Base-by-base conservation (phyloP, 2,329 filamentous ascomycete species). In the Alternaria sp. region DNA sequence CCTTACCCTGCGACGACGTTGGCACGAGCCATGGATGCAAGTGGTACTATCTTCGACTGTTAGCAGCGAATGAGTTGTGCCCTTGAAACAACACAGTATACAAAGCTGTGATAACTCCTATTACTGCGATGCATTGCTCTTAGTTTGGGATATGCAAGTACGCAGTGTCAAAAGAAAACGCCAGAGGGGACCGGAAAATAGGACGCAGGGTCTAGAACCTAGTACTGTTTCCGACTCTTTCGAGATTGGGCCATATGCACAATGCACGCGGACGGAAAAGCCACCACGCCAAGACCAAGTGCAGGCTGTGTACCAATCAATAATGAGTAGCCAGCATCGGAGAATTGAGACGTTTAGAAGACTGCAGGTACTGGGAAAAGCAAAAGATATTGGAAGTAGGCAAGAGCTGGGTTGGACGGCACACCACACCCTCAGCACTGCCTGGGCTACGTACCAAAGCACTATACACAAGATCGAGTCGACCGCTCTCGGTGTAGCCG, bases 381-480 rank as follows among this genome's bases (percentile, higher is more conserved):
- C 51, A 43, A 62, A 36, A 53, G 24, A 53, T 52, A 51, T 57
- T 56, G 55, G 36, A 38, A 59, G 46, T 54, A 54, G 55, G 56
- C 60, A 68, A 59, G 54, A 55, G 48, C 49, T 63, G 54, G 54
- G 57, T 59, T 38, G 44, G 48, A 38, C 26, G 57, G 54, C 54
- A 30, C 44, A 53, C 46, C 11, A 53, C 55, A 49, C 44, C 54
- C 48, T 39, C 53, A 59, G 53, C 51, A 65, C 55, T 52, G 47
- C 43, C 55, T 55, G 48, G 64, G 57, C 70, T 70, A 69, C 66
- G 52, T 70, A 73, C 69, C 69, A 63, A 48, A 59, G 58, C 59
- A 51, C 56, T 59, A 62, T 54, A 63, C 55, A 62, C 65, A 59
- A 59, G 59, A 53, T 60, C 53, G 48, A 54, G 56, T 55, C 38